phyloP scores from a whole-genome alignment of 345 rosid genomes.

The Rubroshorea leprosula region DNA sequence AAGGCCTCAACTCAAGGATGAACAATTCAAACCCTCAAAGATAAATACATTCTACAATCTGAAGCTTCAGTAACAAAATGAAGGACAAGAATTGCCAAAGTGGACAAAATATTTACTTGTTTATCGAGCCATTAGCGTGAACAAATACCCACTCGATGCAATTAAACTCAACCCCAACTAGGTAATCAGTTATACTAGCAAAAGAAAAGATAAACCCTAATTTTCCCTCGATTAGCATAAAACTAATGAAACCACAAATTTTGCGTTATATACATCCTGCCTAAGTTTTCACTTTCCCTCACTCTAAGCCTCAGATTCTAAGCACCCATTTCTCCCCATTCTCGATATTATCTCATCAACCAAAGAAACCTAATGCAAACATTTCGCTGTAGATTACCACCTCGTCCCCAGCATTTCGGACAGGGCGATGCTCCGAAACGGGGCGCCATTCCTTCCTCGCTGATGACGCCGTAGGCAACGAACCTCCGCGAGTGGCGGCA shows the following conservation, averaged over 20 bases:
- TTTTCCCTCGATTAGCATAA: neutral
- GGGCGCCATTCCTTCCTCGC: constrained; percentile 95
- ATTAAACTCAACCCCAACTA: neutral
- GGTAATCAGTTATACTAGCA: neutral
- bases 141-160: neutral
- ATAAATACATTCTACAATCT: neutral
- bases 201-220: neutral
- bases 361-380: constrained; percentile 6
- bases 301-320: constrained; percentile 4
- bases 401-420: constrained; percentile 49
- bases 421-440: constrained; percentile 65
- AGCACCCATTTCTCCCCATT: neutral
- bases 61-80: neutral
- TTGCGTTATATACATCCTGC: no score
- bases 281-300: no score
- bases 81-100: no score
- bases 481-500: constrained; percentile 59
- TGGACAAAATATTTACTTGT: neutral
- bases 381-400: constrained; percentile 27
- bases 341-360: neutral
- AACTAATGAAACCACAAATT: neutral
- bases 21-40: neutral
- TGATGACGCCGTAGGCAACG: constrained; percentile 48
- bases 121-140: neutral
- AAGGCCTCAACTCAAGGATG: neutral